These are phyloP conservation scores for Selaginella moellendorffii DNA, from an alignment of 75 land plant genomes.

Conservation along the genomic window DNA sequence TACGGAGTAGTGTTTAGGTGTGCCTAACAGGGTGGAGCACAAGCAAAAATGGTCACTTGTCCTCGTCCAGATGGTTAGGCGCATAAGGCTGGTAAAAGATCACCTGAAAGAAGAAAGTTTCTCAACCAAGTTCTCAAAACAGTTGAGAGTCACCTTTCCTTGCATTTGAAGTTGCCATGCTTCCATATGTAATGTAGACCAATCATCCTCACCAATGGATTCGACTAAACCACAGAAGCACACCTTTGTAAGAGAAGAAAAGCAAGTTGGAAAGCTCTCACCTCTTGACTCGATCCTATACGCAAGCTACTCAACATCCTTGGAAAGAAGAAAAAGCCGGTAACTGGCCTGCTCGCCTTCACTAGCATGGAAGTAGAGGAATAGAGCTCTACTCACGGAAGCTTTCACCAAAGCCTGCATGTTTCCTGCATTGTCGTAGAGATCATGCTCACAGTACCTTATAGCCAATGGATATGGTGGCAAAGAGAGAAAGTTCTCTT, in stretches of 20 bases:
- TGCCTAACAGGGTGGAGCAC: too few species aligned
- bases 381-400: not conserved
- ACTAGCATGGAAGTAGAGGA: not conserved
- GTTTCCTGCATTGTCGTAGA: not conserved
- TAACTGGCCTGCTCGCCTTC: constrained; percentile 8
- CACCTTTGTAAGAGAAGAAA: too few species aligned
- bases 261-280: too few species aligned
- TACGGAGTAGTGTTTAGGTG: too few species aligned
- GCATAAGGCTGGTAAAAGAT: constrained; percentile 5
- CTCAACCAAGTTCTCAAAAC: too few species aligned
- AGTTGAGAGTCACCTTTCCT: too few species aligned
- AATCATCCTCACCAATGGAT: constrained; percentile 3
- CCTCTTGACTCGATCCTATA: constrained; percentile 8
- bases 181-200: not conserved
- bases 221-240: too few species aligned
- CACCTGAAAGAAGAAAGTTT: not conserved
- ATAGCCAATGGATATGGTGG: constrained; percentile 1
- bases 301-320: not conserved
- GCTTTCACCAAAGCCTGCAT: not conserved
- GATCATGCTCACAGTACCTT: not conserved
- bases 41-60: not conserved
- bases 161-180: not conserved
- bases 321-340: constrained; percentile 3
- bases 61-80: constrained; percentile 4
- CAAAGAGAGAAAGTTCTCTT: not conserved